Evolutionary conservation across 1,139 yeast species (phyloP).

Genomic region (Taphrina communis): DNA sequence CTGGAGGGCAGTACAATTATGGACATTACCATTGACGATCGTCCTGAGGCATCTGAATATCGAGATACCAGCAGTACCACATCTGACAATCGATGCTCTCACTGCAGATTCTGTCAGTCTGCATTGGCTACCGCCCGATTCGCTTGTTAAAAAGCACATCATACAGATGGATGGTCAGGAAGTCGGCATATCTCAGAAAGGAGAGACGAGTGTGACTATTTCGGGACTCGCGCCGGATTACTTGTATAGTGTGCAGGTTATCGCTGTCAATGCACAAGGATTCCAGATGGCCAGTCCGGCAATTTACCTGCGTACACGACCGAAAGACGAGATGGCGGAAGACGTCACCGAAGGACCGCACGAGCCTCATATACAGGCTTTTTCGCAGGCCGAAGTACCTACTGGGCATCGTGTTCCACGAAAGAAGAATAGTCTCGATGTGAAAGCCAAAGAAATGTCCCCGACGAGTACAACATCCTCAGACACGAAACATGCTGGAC

Average conservation of each 20-base stretch:
- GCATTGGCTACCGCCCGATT: conserved; percentile 60
- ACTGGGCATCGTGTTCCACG: conserved; percentile 3
- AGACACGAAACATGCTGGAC: conserved; percentile 6
- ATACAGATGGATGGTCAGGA: conserved; percentile 58
- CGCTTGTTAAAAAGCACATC: conserved; percentile 54
- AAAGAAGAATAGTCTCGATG: conserved; percentile 21
- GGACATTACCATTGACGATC: conserved; percentile 59
- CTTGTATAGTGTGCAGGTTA: conserved; percentile 62
- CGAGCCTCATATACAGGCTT: conserved; percentile 19
- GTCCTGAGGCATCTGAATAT: conserved; percentile 61
- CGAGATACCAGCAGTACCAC: conserved; percentile 64
- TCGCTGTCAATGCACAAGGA: conserved; percentile 57
- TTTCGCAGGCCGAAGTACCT: neutral
- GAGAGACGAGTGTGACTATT: conserved; percentile 53
- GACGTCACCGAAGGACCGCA: neutral
- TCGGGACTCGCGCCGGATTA: conserved; percentile 58
- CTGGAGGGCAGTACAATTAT: conserved; percentile 56
- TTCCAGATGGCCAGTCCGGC: conserved; percentile 48
- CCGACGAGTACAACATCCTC: conserved; percentile 40
- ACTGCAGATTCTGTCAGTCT: conserved; percentile 58
- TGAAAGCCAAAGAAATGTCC: conserved; percentile 25
- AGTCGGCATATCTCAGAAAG: conserved; percentile 53
- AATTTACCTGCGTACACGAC: conserved; percentile 40
- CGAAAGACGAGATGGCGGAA: conserved; percentile 8
- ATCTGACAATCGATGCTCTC: conserved; percentile 63